Evolutionary conservation across 2,329 filamentous ascomycete species (phyloP), one percentile per base, ranked within the genome.

Genomic region (Epichloe bromicola): DNA sequence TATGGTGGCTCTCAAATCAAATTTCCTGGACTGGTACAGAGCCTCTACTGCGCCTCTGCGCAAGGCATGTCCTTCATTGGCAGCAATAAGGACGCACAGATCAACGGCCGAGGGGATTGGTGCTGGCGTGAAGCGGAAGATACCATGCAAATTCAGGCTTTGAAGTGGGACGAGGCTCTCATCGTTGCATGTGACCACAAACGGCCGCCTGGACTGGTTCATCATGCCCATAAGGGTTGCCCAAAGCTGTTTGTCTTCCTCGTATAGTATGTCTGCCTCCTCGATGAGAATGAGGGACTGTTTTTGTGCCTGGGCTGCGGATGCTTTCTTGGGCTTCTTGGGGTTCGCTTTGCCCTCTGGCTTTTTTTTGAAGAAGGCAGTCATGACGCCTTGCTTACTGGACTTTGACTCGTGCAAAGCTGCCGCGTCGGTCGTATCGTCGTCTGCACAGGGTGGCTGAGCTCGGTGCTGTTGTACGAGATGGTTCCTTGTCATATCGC

Each of bases 211-310:
- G 0, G 93, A 96, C 59, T 89, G 85, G 10, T 74, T 71, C 52
- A 95, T 88, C 53, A 98, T 76, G 19, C 78, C 77, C 43, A 86
- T 73, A 4, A 97, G 78, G 0, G 88, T 93, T 1, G 76, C 69
- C 93, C 93, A 98, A 62, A 98, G 98, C 55, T 91, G 85, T 65
- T 88, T 91, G 64, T 98, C 93, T 63, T 97, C 91, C 50, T 95
- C 90, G 63, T 93, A 98, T 1, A 98, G 74, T 15, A 97, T 71
- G 61, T 98, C 94, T 0, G 88, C 88, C 67, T 98, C 93, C 66
- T 98, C 93, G 1, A 98, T 74, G 2, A 98, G 73, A 55, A 98
- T 96, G 19, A 98, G 71, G 0, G 91, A 97, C 66, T 98, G 93
- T 60, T 94, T 95, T 65, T 97, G 91, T 26, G 71, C 64, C 56